A percentile compares a stretch with the other conserved stretches of the same genome.
Evolutionary conservation across 352 stramenopile genomes (phyloP).

Genomic region (Bremia lactucae): DNA sequence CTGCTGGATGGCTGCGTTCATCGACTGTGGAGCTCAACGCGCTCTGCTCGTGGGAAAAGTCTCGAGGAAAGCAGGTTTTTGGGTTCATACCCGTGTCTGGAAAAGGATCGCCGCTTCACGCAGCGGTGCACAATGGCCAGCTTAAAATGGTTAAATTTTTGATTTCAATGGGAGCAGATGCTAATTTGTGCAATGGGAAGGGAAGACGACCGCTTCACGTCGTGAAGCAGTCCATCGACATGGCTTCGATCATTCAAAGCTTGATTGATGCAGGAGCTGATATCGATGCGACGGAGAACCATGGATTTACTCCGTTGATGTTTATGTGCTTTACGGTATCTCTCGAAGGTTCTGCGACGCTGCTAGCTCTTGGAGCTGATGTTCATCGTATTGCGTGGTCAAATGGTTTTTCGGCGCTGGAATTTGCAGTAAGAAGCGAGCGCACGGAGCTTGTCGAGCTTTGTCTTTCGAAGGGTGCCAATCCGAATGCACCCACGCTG

Average conservation of each 20-base stretch:
- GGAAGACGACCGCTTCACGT: constrained; percentile 60
- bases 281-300: constrained; percentile 47
- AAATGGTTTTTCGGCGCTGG: constrained; percentile 57
- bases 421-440: constrained; percentile 38
- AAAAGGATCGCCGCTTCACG: constrained; percentile 51
- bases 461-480: constrained; percentile 48
- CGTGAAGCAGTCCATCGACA: constrained; percentile 38
- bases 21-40: constrained; percentile 52
- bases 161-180: constrained; percentile 31
- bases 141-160: constrained; percentile 56
- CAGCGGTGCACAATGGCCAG: constrained; percentile 48
- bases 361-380: constrained; percentile 63
- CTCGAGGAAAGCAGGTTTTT: constrained; percentile 56
- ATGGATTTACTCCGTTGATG: constrained; percentile 74
- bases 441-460: constrained; percentile 50
- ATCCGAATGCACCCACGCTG: constrained; percentile 50
- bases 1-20: constrained; percentile 40
- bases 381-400: constrained; percentile 58
- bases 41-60: constrained; percentile 61
- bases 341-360: constrained; percentile 54
- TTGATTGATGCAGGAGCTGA: constrained; percentile 44
- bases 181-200: constrained; percentile 49
- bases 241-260: constrained; percentile 53
- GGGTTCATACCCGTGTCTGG: constrained; percentile 48
- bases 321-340: constrained; percentile 48